Evolutionary conservation across 2,329 filamentous ascomycete genomes (phyloP).

Genomic region (Ophiostoma triangulosporum): DNA sequence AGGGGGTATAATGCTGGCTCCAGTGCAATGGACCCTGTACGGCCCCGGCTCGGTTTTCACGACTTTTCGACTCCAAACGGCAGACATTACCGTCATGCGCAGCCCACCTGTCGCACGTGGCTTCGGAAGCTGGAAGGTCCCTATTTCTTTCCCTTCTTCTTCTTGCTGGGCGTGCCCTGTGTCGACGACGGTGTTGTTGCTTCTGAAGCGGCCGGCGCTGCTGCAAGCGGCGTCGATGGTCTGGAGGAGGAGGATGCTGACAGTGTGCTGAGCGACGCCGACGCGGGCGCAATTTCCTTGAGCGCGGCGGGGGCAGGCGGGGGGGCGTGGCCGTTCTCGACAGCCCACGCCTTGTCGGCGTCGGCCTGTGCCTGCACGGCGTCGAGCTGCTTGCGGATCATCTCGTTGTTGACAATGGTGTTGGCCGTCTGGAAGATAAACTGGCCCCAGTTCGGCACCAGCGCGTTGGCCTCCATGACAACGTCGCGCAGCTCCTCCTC

Average conservation of each 20-base stretch:
- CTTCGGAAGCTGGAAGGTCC: neutral
- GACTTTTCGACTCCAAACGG: too few species aligned
- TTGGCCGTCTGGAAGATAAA: conserved; percentile 95
- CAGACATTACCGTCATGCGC: neutral
- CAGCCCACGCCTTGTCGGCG: conserved; percentile 8
- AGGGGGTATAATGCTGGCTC: neutral
- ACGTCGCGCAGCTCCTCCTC: conserved; percentile 92
- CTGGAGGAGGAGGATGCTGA: neutral
- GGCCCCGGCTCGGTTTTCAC: neutral
- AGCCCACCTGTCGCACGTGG: neutral
- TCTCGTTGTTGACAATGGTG: conserved; percentile 79
- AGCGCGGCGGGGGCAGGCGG: neutral
- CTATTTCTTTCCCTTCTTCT: conserved; percentile 54
- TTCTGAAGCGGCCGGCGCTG: neutral
- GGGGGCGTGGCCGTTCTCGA: neutral
- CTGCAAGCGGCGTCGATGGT: neutral
- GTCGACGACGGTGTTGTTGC: conserved; percentile 11
- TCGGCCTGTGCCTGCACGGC: conserved; percentile 75
- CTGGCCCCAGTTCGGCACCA: conserved; percentile 79
- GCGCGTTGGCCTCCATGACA: conserved; percentile 87
- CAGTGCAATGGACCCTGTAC: neutral
- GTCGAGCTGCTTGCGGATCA: conserved; percentile 60
- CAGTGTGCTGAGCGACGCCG: neutral
- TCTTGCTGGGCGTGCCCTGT: conserved; percentile 31
- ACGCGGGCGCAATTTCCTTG: neutral